Conservation (phyloP, 257 asterid genomes). For the Knoxia roxburghii region DNA sequence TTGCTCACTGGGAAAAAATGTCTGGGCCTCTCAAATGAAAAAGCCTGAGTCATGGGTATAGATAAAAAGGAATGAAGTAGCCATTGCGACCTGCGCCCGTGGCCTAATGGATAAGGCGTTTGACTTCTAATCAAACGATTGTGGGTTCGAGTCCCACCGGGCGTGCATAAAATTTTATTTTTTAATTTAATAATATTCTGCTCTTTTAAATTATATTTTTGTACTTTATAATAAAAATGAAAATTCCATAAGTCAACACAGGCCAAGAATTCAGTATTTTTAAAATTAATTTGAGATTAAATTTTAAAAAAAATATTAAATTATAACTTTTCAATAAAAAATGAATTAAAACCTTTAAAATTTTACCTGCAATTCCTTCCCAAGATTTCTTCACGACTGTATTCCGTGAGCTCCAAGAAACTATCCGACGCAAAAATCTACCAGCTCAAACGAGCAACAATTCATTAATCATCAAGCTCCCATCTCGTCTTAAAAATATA, state of each 20-base stretch:
- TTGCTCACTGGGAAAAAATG: no score
- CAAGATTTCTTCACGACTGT: constrained; percentile 90
- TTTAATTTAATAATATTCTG: neutral
- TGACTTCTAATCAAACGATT: constrained; percentile 31
- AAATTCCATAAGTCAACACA: no score
- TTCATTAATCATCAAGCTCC: constrained; percentile 5
- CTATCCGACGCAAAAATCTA: constrained; percentile 99
- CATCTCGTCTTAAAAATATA: no score
- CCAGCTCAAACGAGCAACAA: constrained; percentile 4
- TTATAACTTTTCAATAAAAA: no score
- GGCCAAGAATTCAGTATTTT: no score
- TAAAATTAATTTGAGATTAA: no score
- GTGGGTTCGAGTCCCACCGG: constrained; percentile 38
- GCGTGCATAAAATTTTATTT: constrained; percentile 4
- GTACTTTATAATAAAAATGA: no score
- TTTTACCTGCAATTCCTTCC: constrained; percentile 94
- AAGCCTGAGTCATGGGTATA: no score
- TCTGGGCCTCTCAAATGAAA: no score
- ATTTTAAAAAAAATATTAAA: no score
- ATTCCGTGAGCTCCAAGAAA: constrained; percentile 97
- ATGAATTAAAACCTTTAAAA: no score
- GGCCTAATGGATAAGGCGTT: constrained; percentile 36
- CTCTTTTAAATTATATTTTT: neutral
- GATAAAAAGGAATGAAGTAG: no score
- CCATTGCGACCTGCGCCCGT: constrained; percentile 16